A percentile compares a stretch with the other conserved stretches of the same genome.
These are phyloP conservation scores for Suillus spraguei DNA, from an alignment of 768 basidiomycete species.

Conservation along the genomic window DNA sequence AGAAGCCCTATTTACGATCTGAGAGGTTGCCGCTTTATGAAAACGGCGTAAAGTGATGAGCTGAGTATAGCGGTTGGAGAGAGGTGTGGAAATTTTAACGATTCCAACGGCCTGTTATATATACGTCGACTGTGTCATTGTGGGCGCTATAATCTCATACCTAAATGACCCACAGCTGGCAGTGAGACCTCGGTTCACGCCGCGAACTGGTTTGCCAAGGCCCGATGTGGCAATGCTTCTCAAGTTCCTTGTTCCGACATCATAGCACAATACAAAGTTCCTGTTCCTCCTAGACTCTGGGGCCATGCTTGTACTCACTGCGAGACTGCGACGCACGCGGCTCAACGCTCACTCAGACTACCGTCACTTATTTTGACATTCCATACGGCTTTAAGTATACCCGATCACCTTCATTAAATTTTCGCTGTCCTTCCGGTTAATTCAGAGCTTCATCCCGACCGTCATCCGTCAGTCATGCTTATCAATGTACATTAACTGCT, in stretches of 20 bases:
- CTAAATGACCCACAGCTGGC: conserved; percentile 17
- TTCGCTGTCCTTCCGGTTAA: conserved; percentile 6
- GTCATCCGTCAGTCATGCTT: not conserved
- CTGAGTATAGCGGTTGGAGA: not conserved
- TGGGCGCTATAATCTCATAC: conserved; percentile 18
- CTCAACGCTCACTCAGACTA: conserved; percentile 18
- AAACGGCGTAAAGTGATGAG: not conserved
- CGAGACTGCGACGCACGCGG: conserved; percentile 25
- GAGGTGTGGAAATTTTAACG: not conserved
- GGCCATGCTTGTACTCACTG: not conserved
- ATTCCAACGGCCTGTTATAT: conserved; percentile 25
- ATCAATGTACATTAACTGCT: not conserved
- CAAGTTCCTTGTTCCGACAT: conserved; percentile 17
- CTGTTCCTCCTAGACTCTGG: conserved; percentile 9
- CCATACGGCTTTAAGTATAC: not conserved
- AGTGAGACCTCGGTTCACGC: conserved; percentile 11
- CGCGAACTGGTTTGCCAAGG: conserved; percentile 23
- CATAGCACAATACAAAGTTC: conserved; percentile 11
- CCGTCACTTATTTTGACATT: too few relatives aligned
- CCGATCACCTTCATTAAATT: not conserved
- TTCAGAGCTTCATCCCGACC: not conserved
- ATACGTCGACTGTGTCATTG: conserved; percentile 18
- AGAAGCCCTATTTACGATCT: conserved; percentile 21
- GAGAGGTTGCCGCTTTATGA: conserved; percentile 27
- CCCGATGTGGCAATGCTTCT: not conserved